These are phyloP conservation scores for Bidens hawaiensis DNA, from an alignment of 140 eudicot genomes.

Conservation along the genomic window DNA sequence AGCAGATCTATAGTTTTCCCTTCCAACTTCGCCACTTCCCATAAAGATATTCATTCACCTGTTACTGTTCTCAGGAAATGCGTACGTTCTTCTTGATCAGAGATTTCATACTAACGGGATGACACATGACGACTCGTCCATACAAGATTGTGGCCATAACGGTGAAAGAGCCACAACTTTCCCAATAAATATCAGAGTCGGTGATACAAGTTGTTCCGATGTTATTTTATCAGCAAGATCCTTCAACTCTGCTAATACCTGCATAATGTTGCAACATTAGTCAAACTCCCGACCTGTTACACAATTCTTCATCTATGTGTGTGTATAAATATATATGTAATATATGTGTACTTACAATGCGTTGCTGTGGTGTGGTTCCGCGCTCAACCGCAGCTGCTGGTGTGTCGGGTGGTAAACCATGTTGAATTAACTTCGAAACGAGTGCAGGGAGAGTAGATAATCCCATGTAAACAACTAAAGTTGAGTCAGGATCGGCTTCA, in stretches of 20 bases:
- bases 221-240: conserved; percentile 66
- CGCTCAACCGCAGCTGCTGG: conserved; percentile 96
- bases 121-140: conserved; percentile 29
- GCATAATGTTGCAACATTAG: conserved; percentile 11
- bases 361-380: conserved; percentile 98
- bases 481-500: conserved; percentile 92
- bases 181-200: conserved; percentile 83
- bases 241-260: conserved; percentile 77
- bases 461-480: conserved; percentile 97
- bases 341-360: conserved; percentile 47
- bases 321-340: background rate
- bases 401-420: conserved; percentile 77
- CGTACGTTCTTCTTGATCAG: background rate
- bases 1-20: background rate
- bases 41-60: background rate
- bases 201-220: conserved; percentile 60
- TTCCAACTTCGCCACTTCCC: background rate
- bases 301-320: background rate
- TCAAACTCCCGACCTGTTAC: background rate
- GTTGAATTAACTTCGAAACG: conserved; percentile 52
- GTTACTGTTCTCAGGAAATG: background rate
- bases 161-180: conserved; percentile 97
- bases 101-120: conserved; percentile 17
- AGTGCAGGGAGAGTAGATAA: conserved; percentile 95
- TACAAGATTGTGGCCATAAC: conserved; percentile 57